Percentiles rank a stretch among this genome's conserved stretches.
Evolutionary conservation across 2,329 filamentous ascomycete species (phyloP).

Genomic region (Corinectria fuckeliana): DNA sequence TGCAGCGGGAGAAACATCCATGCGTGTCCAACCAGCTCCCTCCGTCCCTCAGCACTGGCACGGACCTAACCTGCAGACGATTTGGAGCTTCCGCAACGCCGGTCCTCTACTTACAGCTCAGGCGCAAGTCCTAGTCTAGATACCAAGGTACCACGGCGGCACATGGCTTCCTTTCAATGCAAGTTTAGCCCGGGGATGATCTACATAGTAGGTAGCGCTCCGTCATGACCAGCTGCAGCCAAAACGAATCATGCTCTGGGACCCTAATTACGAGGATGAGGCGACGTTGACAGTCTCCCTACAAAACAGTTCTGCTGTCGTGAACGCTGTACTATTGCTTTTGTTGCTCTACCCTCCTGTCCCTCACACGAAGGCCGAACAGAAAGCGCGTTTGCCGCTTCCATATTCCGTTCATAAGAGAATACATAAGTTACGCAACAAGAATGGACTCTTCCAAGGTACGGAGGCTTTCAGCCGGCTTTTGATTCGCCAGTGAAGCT

Average conservation of each 20-base stretch:
- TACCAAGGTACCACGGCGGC: background rate
- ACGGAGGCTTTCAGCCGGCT: background rate
- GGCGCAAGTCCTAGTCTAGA: constrained; percentile 7
- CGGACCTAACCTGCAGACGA: constrained; percentile 29
- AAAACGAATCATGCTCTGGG: constrained; percentile 28
- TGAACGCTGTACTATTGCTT: constrained; percentile 1
- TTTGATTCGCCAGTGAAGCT: background rate
- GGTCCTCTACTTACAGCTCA: constrained; percentile 13
- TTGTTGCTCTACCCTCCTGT: background rate
- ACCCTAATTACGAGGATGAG: background rate
- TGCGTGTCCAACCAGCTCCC: constrained; percentile 16
- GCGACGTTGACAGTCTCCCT: background rate
- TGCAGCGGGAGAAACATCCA: constrained; percentile 12
- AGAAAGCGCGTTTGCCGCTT: background rate
- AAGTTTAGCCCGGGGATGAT: constrained; percentile 22
- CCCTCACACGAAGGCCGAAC: background rate
- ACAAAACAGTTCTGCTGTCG: background rate
- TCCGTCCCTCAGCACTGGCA: constrained; percentile 24
- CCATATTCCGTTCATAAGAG: background rate
- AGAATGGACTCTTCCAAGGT: background rate
- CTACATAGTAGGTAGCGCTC: constrained; percentile 24
- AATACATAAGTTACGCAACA: background rate
- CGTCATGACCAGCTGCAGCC: constrained; percentile 13
- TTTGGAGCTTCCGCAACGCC: constrained; percentile 12
- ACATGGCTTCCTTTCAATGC: constrained; percentile 13